Evolutionary conservation across 1,139 yeast genomes (phyloP).

Genomic region (Candida tropicalis): DNA sequence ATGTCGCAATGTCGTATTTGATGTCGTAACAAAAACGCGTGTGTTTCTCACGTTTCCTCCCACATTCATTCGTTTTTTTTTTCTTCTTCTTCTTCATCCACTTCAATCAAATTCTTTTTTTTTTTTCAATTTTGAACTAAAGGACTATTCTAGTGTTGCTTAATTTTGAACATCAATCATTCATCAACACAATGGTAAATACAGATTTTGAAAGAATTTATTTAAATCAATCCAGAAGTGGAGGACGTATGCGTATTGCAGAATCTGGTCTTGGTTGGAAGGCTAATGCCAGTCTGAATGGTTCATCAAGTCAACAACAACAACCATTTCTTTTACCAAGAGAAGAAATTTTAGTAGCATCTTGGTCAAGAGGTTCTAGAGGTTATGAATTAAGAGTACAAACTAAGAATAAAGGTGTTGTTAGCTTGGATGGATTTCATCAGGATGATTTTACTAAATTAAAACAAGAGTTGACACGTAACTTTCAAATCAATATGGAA

Average conservation of each 20-base stretch:
- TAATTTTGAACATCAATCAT: too few species aligned
- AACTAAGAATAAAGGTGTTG: conserved; percentile 85
- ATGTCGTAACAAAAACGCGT: too few species aligned
- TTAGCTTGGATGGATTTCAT: conserved; percentile 90
- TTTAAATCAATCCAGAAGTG: conserved; percentile 78
- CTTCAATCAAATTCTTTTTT: neutral
- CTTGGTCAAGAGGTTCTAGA: conserved; percentile 92
- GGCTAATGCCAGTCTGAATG: conserved; percentile 34
- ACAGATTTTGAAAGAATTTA: conserved; percentile 83
- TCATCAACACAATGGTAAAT: conserved; percentile 38
- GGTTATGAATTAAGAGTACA: conserved; percentile 89
- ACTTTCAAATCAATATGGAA: conserved; percentile 73
- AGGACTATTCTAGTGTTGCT: too few species aligned
- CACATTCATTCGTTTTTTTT: too few species aligned
- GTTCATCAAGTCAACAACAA: conserved; percentile 34
- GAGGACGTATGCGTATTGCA: conserved; percentile 93
- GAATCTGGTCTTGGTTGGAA: conserved; percentile 98
- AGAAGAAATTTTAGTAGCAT: conserved; percentile 76
- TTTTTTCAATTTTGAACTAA: neutral
- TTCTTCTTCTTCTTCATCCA: too few species aligned
- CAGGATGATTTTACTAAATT: conserved; percentile 76
- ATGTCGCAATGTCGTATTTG: conserved; percentile 9
- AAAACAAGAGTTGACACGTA: conserved; percentile 81
- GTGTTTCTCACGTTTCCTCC: too few species aligned
- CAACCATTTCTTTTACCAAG: conserved; percentile 82